phyloP scores from a whole-genome alignment of 148 eudicot species.

The Rhododendron simsii region DNA sequence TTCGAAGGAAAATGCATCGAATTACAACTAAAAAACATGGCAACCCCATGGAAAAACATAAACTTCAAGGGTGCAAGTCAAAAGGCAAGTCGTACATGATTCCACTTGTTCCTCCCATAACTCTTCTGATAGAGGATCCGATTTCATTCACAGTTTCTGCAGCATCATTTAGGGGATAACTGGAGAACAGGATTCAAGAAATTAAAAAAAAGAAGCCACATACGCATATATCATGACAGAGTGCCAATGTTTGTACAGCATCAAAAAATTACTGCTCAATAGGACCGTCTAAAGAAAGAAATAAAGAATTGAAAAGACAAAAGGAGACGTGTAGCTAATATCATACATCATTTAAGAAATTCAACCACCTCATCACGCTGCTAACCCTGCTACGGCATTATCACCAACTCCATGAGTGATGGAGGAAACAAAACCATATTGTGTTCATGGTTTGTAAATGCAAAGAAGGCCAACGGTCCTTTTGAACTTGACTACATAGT shows the following conservation, averaged over 20 bases:
- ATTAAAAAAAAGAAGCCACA: neutral
- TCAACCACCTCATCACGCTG: constrained; percentile 2
- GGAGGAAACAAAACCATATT: neutral
- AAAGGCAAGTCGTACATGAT: constrained; percentile 44
- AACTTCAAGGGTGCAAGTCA: neutral
- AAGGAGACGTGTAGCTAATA: neutral
- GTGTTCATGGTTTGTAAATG: neutral
- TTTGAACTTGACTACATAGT: neutral
- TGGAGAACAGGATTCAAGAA: constrained; percentile 22
- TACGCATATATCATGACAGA: neutral
- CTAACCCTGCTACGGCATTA: neutral
- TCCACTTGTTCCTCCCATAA: constrained; percentile 99
- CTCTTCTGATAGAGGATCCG: constrained; percentile 77
- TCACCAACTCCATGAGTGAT: neutral
- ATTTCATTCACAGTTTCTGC: constrained; percentile 80
- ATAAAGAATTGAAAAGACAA: neutral
- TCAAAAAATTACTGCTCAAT: neutral
- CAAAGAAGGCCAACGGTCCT: neutral
- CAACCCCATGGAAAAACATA: neutral
- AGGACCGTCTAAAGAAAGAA: neutral
- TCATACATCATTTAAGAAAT: neutral
- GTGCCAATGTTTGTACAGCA: neutral
- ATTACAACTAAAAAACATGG: neutral
- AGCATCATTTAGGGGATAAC: constrained; percentile 93
- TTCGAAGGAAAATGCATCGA: constrained; percentile 4